phyloP scores from a whole-genome alignment of 2,329 filamentous ascomycete genomes.

The Epichloe gansuensis region DNA sequence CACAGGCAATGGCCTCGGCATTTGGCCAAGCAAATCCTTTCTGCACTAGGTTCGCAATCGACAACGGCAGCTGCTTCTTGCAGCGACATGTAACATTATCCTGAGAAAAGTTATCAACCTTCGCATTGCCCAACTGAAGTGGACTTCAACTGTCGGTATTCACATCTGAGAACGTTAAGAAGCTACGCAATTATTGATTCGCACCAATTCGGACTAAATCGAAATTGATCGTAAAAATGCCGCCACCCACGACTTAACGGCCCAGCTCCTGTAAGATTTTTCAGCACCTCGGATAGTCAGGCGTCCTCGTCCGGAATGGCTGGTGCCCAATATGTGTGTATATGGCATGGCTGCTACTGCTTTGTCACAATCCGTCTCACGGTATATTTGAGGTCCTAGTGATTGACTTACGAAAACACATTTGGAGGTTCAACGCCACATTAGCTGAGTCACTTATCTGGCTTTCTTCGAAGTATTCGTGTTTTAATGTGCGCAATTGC shows the following conservation, averaged over 20 bases:
- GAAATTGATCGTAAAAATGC: slow-evolving; percentile 22
- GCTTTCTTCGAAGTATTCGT: neutral
- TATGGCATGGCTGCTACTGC: neutral
- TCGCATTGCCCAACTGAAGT: slow-evolving; percentile 15
- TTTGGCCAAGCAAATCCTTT: slow-evolving; percentile 21
- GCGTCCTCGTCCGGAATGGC: neutral
- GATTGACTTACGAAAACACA: neutral
- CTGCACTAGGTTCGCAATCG: slow-evolving; percentile 21
- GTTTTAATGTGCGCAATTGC: neutral
- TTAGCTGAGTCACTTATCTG: slow-evolving; percentile 5
- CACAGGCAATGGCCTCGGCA: slow-evolving; percentile 22
- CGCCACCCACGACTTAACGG: slow-evolving; percentile 16
- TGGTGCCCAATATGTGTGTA: neutral
- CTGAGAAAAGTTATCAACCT: slow-evolving; percentile 12
- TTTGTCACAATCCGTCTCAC: neutral
- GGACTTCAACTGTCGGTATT: slow-evolving; percentile 16
- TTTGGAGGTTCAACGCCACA: neutral
- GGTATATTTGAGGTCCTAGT: neutral
- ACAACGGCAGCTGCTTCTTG: slow-evolving; percentile 18
- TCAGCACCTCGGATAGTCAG: slow-evolving; percentile 9
- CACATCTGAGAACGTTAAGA: slow-evolving; percentile 8
- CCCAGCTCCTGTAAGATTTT: slow-evolving; percentile 20
- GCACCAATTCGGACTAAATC: slow-evolving; percentile 12
- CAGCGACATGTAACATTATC: slow-evolving; percentile 20
- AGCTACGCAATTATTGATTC: slow-evolving; percentile 4